Evolutionary conservation across 1,284 basidiomycete species (phyloP), one percentile per base, ranked within the genome.

Genomic region (Trametes versicolor): DNA sequence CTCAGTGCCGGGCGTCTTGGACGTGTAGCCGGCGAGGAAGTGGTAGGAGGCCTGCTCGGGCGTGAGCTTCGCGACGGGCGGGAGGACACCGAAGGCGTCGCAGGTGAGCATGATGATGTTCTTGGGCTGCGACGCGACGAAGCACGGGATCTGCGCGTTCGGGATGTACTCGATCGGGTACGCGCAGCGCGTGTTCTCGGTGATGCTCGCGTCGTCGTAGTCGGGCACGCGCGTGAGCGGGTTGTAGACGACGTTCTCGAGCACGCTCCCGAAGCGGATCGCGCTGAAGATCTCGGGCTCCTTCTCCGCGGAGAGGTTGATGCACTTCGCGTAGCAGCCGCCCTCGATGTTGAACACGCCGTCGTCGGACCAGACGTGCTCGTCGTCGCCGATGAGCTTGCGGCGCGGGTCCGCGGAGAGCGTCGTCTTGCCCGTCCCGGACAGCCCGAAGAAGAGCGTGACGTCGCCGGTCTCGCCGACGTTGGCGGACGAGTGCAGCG

Each of bases 301-400:
- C 85, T 94, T 99, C 82, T 98, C 95, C 23, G 90, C 90, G 54
- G 94, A 95, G 71, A 99, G 91, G 84, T 98, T 98, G 84, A 99
- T 94, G 80, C 90, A 93, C 85, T 99, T 99, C 81, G 97, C 97
- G 80, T 99, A 99, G 84, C 97, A 99, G 63, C 98, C 97, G 73
- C 97, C 97, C 79, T 99, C 97, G 74, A 99, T 99, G 88, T 99
- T 99, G 91, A 99, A 99, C 68, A 99, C 97, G 79, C 97, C 98
- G 25, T 86, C 90, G 80, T 98, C 96, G 36, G 95, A 96, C 97
- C 96, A 98, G 75, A 98, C 97, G 79, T 98, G 97, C 83, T 98
- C 96, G 77, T 98, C 97, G 77, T 98, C 96, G 74, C 97, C 96
- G 73, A 98, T 98, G 65, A 98, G 88, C 66, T 93, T 83, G 70